Percentiles rank a stretch among this genome's conserved stretches.
phyloP scores from a whole-genome alignment of 78 protist species.

The Guillardia theta region DNA sequence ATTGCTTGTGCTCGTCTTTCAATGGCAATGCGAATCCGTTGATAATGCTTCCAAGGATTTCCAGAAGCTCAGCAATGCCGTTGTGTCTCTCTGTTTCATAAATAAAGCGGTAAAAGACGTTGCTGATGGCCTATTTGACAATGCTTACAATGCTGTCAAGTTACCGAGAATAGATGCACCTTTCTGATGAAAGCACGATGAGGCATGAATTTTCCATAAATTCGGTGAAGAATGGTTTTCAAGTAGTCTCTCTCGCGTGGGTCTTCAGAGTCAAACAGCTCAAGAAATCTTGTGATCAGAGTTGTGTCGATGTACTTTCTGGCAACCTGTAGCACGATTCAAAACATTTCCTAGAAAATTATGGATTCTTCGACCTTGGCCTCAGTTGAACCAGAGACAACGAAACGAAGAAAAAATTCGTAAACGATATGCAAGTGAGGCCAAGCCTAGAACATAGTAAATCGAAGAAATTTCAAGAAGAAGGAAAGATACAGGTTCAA shows the following conservation, averaged over 20 bases:
- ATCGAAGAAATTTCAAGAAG: no score
- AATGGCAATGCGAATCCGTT: conserved; percentile 95
- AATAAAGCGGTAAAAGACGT: conserved; percentile 80
- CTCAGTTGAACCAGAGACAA: conserved; percentile 81
- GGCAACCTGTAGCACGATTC: background rate
- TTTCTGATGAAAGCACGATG: conserved; percentile 84
- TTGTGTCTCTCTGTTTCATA: conserved; percentile 84
- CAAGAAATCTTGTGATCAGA: conserved; percentile 80
- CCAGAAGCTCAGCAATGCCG: conserved; percentile 92
- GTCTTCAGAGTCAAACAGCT: conserved; percentile 92
- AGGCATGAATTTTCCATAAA: conserved; percentile 86
- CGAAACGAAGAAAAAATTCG: conserved; percentile 85
- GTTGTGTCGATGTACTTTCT: conserved; percentile 64
- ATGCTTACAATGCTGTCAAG: conserved; percentile 42
- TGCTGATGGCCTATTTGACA: conserved; percentile 81
- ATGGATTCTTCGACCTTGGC: conserved; percentile 79
- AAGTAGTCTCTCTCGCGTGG: conserved; percentile 95
- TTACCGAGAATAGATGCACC: background rate
- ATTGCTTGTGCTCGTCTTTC: conserved; percentile 89
- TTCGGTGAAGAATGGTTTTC: conserved; percentile 92
- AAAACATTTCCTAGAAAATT: no score
- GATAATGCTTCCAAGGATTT: conserved; percentile 75
- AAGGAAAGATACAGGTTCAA: no score
- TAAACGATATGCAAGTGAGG: conserved; percentile 81
- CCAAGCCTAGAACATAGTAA: no score